Conservation (phyloP, 805 yeast species). For the Saccharomycopsis selenospora region DNA sequence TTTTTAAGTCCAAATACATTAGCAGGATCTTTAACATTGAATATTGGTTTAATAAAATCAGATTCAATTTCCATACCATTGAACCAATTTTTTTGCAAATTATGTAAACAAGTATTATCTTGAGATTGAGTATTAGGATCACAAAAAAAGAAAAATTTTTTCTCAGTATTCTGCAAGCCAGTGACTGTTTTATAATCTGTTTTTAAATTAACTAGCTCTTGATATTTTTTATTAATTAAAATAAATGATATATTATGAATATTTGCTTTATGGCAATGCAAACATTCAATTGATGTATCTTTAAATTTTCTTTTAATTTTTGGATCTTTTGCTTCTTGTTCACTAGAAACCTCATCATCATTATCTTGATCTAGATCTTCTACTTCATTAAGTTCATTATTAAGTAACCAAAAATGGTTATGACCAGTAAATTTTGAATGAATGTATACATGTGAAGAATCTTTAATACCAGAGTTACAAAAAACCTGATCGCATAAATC, state of each 20-base stretch:
- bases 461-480: constrained; percentile 20
- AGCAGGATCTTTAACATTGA: constrained; percentile 9
- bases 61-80: constrained; percentile 18
- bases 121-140: background rate
- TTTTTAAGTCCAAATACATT: constrained; percentile 17
- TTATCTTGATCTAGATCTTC: background rate
- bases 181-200: constrained; percentile 10
- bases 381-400: constrained; percentile 11
- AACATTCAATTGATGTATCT: constrained; percentile 12
- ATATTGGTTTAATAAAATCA: constrained; percentile 16
- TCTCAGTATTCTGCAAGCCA: constrained; percentile 11
- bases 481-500: constrained; percentile 12
- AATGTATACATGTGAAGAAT: constrained; percentile 16
- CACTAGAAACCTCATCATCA: background rate
- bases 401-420: constrained; percentile 12
- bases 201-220: constrained; percentile 18
- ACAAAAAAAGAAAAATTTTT: constrained; percentile 18
- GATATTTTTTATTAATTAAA: constrained; percentile 10
- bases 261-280: constrained; percentile 4
- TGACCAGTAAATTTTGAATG: constrained; percentile 18
- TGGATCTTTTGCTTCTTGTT: background rate
- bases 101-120: constrained; percentile 5
- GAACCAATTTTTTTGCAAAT: constrained; percentile 11
- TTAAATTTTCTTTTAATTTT: constrained; percentile 1
- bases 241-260: constrained; percentile 12